Base-by-base conservation (phyloP, 1,284 basidiomycete genomes). In the Ganoderma leucocontextum region DNA sequence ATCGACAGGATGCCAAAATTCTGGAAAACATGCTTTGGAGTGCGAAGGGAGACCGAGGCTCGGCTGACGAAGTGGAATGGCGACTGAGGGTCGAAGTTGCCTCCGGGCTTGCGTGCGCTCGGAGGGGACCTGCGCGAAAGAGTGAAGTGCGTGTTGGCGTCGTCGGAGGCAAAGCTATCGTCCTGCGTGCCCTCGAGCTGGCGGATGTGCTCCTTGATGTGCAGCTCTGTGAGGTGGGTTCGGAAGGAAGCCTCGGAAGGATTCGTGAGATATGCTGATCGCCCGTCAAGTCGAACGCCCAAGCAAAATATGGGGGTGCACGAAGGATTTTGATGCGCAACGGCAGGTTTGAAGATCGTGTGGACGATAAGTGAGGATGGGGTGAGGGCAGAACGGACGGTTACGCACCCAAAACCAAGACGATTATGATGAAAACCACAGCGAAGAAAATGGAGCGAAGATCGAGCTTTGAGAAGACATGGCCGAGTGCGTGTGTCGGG, bases 181-280 rank as follows among this genome's bases (percentile, higher is more conserved):
- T 89, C 88, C 67, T 91, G 87, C 70, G 82, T 77, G 71, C 83
- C 83, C 76, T 93, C 91, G 76, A 98, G 89, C 69, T 93, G 92
- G 71, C 91, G 95, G 67, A 99, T 88, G 79, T 98, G 96, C 69
- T 95, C 92, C 63, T 96, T 93, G 79, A 99, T 98, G 47, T 96
- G 96, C 77, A 95, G 92, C 78, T 98, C 96, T 41, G 96, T 98
- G 75, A 99, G 91, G 82, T 96, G 97, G 17, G 95, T 87, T 66
- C 95, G 90, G 82, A 98, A 98, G 3, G 95, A 96, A 58, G 90
- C 89, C 81, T 98, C 96, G 66, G 91, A 91, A 19, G 97, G 97
- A 79, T 97, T 98, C 52, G 95, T 95, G 79, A 96, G 88, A 84
- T 96, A 96, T 59, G 96, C 97, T 97, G 79, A 70, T 69, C 74